Percentiles rank a stretch among this genome's conserved stretches.
Evolutionary conservation across 257 asterid species (phyloP).

Genomic region (Jacaranda copaia): DNA sequence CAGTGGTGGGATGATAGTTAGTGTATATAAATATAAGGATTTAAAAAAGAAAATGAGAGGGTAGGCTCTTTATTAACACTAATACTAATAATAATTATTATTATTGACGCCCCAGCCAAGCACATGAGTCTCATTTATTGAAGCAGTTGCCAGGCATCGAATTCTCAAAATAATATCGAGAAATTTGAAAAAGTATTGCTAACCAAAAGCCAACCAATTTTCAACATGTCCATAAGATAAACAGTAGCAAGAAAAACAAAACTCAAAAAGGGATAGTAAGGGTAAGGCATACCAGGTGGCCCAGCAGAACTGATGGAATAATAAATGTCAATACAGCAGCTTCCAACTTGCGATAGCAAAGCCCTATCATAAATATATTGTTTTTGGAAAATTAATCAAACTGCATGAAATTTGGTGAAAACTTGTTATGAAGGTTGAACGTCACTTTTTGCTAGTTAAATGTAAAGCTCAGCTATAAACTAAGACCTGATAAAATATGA

Average conservation of each 20-base stretch:
- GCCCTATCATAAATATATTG: conserved; percentile 48
- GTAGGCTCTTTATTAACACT: too few species aligned
- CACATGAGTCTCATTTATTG: background rate
- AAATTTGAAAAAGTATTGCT: background rate
- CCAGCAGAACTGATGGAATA: conserved; percentile 81
- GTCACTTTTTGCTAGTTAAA: background rate
- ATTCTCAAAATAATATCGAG: background rate
- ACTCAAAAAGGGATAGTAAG: background rate
- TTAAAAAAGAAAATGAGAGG: too few species aligned
- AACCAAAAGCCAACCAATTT: background rate
- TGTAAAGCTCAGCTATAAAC: background rate
- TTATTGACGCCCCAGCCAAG: too few species aligned
- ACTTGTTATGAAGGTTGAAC: background rate
- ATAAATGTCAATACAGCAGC: conserved; percentile 82
- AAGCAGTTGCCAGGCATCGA: background rate
- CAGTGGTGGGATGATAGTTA: too few species aligned
- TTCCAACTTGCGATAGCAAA: conserved; percentile 91
- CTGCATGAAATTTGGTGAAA: background rate
- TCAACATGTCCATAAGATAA: background rate
- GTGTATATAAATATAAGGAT: too few species aligned
- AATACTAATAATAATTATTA: too few species aligned
- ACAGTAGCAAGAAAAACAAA: background rate
- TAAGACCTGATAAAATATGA: background rate
- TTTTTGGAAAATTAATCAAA: background rate
- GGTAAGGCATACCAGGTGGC: conserved; percentile 72